Conservation (phyloP, 192 early-diverging fungal genomes). For the Backusella mclennaniae region DNA sequence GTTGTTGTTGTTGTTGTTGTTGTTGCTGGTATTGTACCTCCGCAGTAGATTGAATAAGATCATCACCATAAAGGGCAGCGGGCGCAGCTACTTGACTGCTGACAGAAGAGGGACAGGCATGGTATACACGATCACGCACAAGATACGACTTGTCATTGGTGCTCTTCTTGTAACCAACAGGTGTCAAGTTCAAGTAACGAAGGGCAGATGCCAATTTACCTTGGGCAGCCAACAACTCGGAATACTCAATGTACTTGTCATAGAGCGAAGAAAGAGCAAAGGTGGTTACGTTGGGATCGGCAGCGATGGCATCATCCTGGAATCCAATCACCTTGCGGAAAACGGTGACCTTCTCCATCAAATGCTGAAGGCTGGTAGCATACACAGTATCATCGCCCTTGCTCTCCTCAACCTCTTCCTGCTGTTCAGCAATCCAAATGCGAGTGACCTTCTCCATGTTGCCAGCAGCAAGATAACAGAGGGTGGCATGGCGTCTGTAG, state of each 20-base stretch:
- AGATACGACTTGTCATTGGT: constrained; percentile 54
- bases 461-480: constrained; percentile 84
- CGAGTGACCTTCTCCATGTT: constrained; percentile 78
- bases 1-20: background rate
- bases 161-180: constrained; percentile 56
- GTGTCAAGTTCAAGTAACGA: constrained; percentile 77
- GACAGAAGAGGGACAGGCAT: constrained; percentile 28
- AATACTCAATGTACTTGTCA: constrained; percentile 87
- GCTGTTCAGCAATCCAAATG: constrained; percentile 75
- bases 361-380: constrained; percentile 61
- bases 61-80: background rate
- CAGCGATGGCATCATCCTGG: constrained; percentile 68
- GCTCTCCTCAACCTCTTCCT: constrained; percentile 42
- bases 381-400: constrained; percentile 6
- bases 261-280: constrained; percentile 59
- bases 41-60: constrained; percentile 30
- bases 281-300: constrained; percentile 32
- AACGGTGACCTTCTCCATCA: constrained; percentile 91
- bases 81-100: background rate
- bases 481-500: constrained; percentile 59
- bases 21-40: background rate
- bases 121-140: constrained; percentile 72
- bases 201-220: constrained; percentile 75
- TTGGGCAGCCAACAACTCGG: constrained; percentile 69
- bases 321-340: constrained; percentile 92